Evolutionary conservation across 2,329 filamentous ascomycete genomes (phyloP).

Genomic region (Ceratocystis diversiconidia): DNA sequence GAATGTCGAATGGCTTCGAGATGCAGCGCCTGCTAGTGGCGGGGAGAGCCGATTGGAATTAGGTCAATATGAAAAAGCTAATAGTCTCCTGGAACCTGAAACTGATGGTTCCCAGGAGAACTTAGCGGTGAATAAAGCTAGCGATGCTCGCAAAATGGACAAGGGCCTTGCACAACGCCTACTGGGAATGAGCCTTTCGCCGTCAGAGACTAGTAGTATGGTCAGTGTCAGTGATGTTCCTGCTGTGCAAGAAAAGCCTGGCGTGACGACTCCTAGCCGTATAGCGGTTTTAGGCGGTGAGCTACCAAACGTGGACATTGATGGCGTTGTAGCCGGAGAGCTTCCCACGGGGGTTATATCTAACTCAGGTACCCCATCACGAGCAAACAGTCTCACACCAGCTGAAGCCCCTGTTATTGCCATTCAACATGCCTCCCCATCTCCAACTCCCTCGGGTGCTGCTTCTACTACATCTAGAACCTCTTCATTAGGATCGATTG

Average conservation of each 20-base stretch:
- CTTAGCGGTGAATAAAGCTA: not conserved
- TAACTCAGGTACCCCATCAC: conserved; percentile 1
- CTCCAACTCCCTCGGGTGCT: conserved; percentile 6
- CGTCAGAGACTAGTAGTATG: conserved; percentile 52
- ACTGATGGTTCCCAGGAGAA: conserved; percentile 19
- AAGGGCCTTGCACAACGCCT: conserved; percentile 42
- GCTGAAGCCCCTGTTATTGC: conserved; percentile 4
- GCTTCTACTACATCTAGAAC: not conserved
- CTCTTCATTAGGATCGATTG: conserved; percentile 4
- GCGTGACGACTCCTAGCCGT: conserved; percentile 65
- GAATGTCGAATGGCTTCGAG: conserved; percentile 54
- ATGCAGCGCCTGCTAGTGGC: conserved; percentile 19
- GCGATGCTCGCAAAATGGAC: conserved; percentile 10
- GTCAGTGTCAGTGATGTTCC: conserved; percentile 68
- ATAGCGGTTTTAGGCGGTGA: conserved; percentile 23
- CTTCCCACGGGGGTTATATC: conserved; percentile 10
- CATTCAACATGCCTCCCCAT: not conserved
- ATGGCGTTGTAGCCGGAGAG: conserved; percentile 16
- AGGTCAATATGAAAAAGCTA: not conserved
- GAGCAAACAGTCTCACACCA: conserved; percentile 9
- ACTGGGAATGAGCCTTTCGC: conserved; percentile 57
- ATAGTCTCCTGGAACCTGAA: conserved; percentile 20
- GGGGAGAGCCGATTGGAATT: not conserved
- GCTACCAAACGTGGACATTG: conserved; percentile 12
- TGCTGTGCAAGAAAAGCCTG: conserved; percentile 66